phyloP scores from a whole-genome alignment of 345 rosid genomes.

The Chamaenerion angustifolium region DNA sequence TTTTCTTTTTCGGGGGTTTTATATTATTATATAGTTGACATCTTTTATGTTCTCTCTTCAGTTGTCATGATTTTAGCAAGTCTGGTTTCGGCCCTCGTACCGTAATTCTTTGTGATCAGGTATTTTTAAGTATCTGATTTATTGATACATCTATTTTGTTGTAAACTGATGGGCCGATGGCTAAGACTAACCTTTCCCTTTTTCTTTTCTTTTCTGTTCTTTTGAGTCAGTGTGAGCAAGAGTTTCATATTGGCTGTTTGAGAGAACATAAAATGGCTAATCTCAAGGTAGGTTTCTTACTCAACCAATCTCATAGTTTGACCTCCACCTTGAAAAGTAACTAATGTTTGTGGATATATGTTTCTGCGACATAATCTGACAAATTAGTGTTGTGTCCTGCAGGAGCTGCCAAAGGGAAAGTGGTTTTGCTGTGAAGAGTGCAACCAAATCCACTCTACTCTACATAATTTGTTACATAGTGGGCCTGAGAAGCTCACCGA shows the following conservation, averaged over 20 bases:
- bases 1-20: neutral
- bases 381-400: slow-evolving; percentile 15
- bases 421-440: slow-evolving; percentile 89
- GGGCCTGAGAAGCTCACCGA: slow-evolving; percentile 69
- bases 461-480: slow-evolving; percentile 50
- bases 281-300: slow-evolving; percentile 44
- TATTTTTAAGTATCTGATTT: slow-evolving; percentile 8
- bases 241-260: slow-evolving; percentile 90
- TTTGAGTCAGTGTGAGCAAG: slow-evolving; percentile 76
- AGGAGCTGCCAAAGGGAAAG: slow-evolving; percentile 87
- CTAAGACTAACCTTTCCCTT: neutral
- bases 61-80: slow-evolving; percentile 74
- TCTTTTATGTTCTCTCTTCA: slow-evolving; percentile 16
- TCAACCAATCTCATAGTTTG: slow-evolving; percentile 3
- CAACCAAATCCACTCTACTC: slow-evolving; percentile 49
- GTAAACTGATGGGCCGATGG: neutral
- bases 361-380: neutral
- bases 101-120: slow-evolving; percentile 93
- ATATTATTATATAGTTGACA: slow-evolving; percentile 1
- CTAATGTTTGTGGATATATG: no score
- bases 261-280: slow-evolving; percentile 65
- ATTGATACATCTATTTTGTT: neutral
- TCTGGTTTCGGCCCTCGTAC: slow-evolving; percentile 96
- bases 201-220: neutral
- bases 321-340: neutral